phyloP scores from a whole-genome alignment of 2,329 filamentous ascomycete genomes.

The Akanthomyces uredinophilus region DNA sequence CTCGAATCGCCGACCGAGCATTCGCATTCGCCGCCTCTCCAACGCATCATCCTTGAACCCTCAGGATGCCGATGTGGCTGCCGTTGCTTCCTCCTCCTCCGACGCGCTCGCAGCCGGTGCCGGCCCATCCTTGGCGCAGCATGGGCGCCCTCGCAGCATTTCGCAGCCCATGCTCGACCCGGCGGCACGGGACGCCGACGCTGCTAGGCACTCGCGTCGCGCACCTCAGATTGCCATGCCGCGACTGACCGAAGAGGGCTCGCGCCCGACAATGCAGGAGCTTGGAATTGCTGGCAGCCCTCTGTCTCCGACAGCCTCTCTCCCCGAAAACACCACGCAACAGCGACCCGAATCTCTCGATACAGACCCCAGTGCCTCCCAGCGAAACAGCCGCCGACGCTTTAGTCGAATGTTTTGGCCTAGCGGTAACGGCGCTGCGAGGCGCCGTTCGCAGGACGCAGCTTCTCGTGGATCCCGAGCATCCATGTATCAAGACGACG shows the following conservation, averaged over 20 bases:
- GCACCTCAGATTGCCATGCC: slow-evolving; percentile 32
- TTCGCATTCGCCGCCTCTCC: slow-evolving; percentile 14
- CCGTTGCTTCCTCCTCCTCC: not conserved
- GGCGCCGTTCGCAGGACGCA: slow-evolving; percentile 7
- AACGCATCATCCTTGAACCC: not conserved
- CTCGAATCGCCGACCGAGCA: slow-evolving; percentile 14
- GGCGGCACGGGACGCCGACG: slow-evolving; percentile 17
- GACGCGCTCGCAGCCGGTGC: not conserved
- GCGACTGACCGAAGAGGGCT: slow-evolving; percentile 35
- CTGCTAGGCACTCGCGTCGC: slow-evolving; percentile 26
- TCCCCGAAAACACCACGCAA: slow-evolving; percentile 20
- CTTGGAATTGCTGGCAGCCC: slow-evolving; percentile 23
- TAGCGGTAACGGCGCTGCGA: not conserved
- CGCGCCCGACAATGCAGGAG: slow-evolving; percentile 31
- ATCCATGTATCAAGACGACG: slow-evolving; percentile 20
- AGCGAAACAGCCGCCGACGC: slow-evolving; percentile 3
- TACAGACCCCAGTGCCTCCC: not conserved
- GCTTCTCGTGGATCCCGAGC: not conserved
- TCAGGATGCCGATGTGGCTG: not conserved
- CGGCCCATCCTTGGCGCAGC: not conserved
- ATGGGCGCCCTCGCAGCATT: slow-evolving; percentile 32
- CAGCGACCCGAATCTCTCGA: not conserved
- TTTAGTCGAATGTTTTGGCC: slow-evolving; percentile 15
- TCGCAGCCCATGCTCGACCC: slow-evolving; percentile 30
- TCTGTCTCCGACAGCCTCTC: slow-evolving; percentile 24